Percentiles rank a stretch among this genome's conserved stretches.
phyloP scores from a whole-genome alignment of 768 basidiomycete species.

The Amanita subjunquillea region DNA sequence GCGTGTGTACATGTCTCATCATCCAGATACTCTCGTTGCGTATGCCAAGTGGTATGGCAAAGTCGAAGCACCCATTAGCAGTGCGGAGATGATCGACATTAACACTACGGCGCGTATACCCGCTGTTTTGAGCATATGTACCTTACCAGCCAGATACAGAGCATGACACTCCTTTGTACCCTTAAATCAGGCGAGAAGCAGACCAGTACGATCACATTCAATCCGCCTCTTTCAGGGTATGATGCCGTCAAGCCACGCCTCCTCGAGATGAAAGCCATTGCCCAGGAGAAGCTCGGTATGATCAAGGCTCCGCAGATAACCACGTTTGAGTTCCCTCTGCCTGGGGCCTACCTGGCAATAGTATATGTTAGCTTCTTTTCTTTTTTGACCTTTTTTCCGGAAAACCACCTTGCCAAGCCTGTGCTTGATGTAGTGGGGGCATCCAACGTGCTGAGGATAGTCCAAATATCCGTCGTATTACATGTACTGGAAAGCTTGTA shows the following conservation, averaged over 20 bases:
- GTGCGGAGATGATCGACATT: conserved; percentile 66
- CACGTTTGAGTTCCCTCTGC: conserved; percentile 37
- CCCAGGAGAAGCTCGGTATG: conserved; percentile 76
- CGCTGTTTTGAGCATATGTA: neutral
- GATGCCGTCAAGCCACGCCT: conserved; percentile 78
- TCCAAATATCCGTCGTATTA: conserved; percentile 18
- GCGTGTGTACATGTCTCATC: conserved; percentile 77
- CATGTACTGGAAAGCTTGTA: conserved; percentile 44
- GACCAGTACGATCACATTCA: conserved; percentile 45
- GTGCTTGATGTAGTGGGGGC: neutral
- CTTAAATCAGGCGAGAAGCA: conserved; percentile 37
- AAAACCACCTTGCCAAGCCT: neutral
- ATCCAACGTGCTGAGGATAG: conserved; percentile 15
- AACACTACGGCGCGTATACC: conserved; percentile 43
- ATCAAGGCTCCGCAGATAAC: conserved; percentile 54
- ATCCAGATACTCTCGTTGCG: conserved; percentile 77
- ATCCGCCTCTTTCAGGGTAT: conserved; percentile 65
- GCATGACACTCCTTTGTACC: conserved; percentile 61
- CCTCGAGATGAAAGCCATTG: conserved; percentile 70
- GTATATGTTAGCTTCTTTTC: neutral
- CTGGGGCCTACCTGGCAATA: neutral
- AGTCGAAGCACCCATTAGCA: conserved; percentile 39
- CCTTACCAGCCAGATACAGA: conserved; percentile 23
- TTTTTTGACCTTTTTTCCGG: neutral
- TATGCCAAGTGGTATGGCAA: conserved; percentile 74